Evolutionary conservation across 176 grass and related monocot species (phyloP), one percentile per base, ranked within the genome.

Genomic region (Juncus inflexus): DNA sequence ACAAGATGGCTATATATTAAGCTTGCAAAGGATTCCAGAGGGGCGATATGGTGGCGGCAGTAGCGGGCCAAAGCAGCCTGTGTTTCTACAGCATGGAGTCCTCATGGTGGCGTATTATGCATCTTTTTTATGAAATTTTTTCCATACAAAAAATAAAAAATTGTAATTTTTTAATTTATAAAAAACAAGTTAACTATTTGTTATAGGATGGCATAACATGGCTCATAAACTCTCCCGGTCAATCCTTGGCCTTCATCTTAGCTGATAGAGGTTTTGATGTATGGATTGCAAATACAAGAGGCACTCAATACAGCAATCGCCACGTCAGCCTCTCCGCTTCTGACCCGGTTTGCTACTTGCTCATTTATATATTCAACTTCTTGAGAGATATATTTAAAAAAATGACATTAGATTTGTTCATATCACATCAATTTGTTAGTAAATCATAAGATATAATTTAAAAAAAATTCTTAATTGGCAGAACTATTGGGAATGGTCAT

Each of bases 401-500:
- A 16, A 49, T 50, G 42, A 6, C 4, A 5, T 49, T 45, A 61
- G 7, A 61, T 61, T 61, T 58, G 14, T 37, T 42, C 38, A 42
- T 28, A 40, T 50, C 4, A 11, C 3, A 19, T 7, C 28, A 3
- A 9, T 69, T 5, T 38, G n/a, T 13, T 56, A 59, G 2, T 41
- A 59, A 58, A 59, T 60, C 51, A 10, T 9, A 54, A 54, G 4
- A 16, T 51, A 15, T 12, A 3, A 52, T 9, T 5, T 9, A 58
- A 43, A 52, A n/a, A 50, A 40, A 14, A 58, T 59, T 9, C 3
- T 42, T 62, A 11, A 28, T 64, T 7, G 41, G 9, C 73, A 96
- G 91, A 78, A 74, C 2, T 96, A 91, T 60, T 96, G 92, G 92
- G 76, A 69, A 60, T 96, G 87, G 84, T 96, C 92, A 0, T 96